These are phyloP conservation scores for Stenocarpella maydis DNA, from an alignment of 2,329 filamentous ascomycete genomes.

Conservation along the genomic window DNA sequence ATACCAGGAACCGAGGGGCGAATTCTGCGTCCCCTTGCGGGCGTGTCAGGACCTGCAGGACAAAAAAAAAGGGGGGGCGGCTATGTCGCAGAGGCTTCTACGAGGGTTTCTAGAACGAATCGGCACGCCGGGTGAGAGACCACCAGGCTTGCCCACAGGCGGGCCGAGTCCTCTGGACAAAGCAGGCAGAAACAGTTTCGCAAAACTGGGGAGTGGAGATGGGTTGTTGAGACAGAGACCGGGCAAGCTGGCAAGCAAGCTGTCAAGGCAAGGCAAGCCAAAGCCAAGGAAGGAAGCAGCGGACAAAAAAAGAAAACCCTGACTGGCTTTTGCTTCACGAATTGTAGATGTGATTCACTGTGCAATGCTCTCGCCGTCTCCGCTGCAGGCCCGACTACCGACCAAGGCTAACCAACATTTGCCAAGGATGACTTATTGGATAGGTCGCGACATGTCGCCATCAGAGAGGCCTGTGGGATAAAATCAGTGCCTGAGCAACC, in stretches of 20 bases:
- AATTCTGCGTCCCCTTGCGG: slow-evolving; percentile 1
- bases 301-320: not conserved
- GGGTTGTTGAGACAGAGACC: not conserved
- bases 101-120: slow-evolving; percentile 4
- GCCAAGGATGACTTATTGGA: not conserved
- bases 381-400: slow-evolving; percentile 14
- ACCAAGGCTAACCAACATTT: slow-evolving; percentile 2
- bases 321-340: not conserved
- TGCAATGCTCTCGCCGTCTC: not conserved
- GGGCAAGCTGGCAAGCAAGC: not conserved
- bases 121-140: slow-evolving; percentile 3
- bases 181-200: slow-evolving; percentile 17
- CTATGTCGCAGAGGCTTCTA: slow-evolving; percentile 19
- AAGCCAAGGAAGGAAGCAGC: slow-evolving; percentile 15
- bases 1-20: not conserved
- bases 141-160: not conserved
- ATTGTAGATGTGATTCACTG: not conserved
- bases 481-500: not conserved
- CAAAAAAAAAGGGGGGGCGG: slow-evolving; percentile 23
- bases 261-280: not conserved
- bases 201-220: slow-evolving; percentile 17
- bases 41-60: slow-evolving; percentile 9
- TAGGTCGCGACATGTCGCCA: slow-evolving; percentile 1
- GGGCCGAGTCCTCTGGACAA: slow-evolving; percentile 20
- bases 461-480: not conserved